Percentiles rank a stretch among this genome's conserved stretches.
phyloP scores from a whole-genome alignment of 306 rosid genomes.

The Luffa acutangula region DNA sequence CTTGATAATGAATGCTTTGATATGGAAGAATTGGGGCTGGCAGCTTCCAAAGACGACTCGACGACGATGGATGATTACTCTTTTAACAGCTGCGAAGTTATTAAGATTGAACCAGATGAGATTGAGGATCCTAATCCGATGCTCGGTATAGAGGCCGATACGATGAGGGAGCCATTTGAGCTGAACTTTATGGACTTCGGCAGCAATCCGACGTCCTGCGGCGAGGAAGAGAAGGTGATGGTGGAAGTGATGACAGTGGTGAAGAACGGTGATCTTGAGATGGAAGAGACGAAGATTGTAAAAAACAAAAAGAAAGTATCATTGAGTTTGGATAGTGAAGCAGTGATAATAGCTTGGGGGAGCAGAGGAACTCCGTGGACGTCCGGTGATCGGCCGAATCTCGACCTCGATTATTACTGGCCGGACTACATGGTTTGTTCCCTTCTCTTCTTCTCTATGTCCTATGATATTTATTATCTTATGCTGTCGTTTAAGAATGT shows the following conservation, averaged over 20 bases:
- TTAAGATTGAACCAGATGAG: constrained; percentile 42
- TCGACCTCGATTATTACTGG: constrained; percentile 42
- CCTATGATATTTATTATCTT: neutral
- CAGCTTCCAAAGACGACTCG: constrained; percentile 15
- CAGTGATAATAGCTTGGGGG: constrained; percentile 64
- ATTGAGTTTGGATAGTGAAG: constrained; percentile 70
- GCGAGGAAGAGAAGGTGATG: constrained; percentile 23
- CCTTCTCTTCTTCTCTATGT: neutral
- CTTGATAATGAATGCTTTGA: constrained; percentile 63
- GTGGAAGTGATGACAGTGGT: neutral
- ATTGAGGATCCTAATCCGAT: neutral
- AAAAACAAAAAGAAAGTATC: constrained; percentile 29
- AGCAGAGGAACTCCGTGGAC: constrained; percentile 71
- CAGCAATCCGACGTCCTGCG: constrained; percentile 25
- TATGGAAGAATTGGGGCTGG: constrained; percentile 67
- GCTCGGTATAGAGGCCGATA: constrained; percentile 22
- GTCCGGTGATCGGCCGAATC: constrained; percentile 43
- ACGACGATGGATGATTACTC: constrained; percentile 15
- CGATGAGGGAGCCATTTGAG: constrained; percentile 51
- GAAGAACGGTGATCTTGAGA: constrained; percentile 8
- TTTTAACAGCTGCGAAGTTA: constrained; percentile 12
- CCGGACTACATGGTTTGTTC: constrained; percentile 45
- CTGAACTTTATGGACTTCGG: constrained; percentile 46
- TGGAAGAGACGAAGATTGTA: constrained; percentile 4
- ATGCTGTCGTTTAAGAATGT: neutral